phyloP scores from a whole-genome alignment of 768 basidiomycete genomes.

The Hygrocybe coccinea region DNA sequence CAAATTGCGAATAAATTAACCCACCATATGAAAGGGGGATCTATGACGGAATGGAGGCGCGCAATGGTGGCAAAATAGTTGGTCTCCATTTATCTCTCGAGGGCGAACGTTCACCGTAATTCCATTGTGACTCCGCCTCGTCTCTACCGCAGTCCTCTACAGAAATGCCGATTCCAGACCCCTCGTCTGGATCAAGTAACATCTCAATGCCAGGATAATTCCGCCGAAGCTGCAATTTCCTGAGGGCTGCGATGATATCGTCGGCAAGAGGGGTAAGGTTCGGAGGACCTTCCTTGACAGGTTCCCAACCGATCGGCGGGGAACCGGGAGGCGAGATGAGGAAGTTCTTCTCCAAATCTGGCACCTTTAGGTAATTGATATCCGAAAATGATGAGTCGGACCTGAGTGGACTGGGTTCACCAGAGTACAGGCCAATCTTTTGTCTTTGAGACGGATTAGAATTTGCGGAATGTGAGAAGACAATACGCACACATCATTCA shows the following conservation, averaged over 20 bases:
- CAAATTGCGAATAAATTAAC: constrained; percentile 14
- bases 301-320: constrained; percentile 97
- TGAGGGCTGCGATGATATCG: constrained; percentile 79
- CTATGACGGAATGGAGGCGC: constrained; percentile 2
- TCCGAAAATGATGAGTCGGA: constrained; percentile 33
- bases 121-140: constrained; percentile 51
- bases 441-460: constrained; percentile 4
- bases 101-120: constrained; percentile 55
- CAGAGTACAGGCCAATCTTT: constrained; percentile 52
- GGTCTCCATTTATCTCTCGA: constrained; percentile 48
- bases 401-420: constrained; percentile 61
- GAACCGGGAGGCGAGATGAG: constrained; percentile 97
- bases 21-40: constrained; percentile 13
- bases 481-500: constrained; percentile 44
- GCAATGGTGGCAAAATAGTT: constrained; percentile 53
- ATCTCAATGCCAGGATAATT: constrained; percentile 45
- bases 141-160: constrained; percentile 58
- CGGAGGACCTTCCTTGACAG: constrained; percentile 83
- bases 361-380: constrained; percentile 66
- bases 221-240: constrained; percentile 57
- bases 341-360: constrained; percentile 85
- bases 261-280: constrained; percentile 79
- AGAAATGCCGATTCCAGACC: constrained; percentile 69
- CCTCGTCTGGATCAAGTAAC: constrained; percentile 63
- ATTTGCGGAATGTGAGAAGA: constrained; percentile 7